phyloP scores from a whole-genome alignment of 2,329 filamentous ascomycete species.

The Akanthomyces lecanii region DNA sequence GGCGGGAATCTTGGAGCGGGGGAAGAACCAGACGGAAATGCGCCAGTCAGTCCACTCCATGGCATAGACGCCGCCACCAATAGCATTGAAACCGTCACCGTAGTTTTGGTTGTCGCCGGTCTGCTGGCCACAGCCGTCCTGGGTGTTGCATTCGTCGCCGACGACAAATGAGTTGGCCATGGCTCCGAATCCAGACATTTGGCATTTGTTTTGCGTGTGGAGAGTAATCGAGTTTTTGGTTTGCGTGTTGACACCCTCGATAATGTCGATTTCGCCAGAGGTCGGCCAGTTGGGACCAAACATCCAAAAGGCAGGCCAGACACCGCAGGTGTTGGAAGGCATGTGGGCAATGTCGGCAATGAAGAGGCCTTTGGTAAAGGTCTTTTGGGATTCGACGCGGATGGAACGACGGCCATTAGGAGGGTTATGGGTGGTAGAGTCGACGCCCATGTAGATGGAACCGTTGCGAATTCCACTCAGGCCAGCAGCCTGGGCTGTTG shows the following conservation, averaged over 20 bases:
- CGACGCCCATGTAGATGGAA: slow-evolving; percentile 65
- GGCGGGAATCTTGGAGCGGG: slow-evolving; percentile 57
- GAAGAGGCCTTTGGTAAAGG: slow-evolving; percentile 66
- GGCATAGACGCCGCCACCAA: slow-evolving; percentile 66
- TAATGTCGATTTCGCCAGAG: slow-evolving; percentile 73
- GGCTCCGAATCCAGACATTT: slow-evolving; percentile 46
- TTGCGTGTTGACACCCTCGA: slow-evolving; percentile 69
- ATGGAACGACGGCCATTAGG: slow-evolving; percentile 63
- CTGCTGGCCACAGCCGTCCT: slow-evolving; percentile 56
- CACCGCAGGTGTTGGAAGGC: slow-evolving; percentile 66
- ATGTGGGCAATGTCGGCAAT: slow-evolving; percentile 72
- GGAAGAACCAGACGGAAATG: slow-evolving; percentile 82
- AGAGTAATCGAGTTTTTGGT: slow-evolving; percentile 60
- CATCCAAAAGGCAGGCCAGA: slow-evolving; percentile 72
- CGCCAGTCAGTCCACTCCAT: slow-evolving; percentile 69
- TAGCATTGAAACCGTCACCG: slow-evolving; percentile 67
- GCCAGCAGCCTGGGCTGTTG: slow-evolving; percentile 52
- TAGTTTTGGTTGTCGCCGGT: slow-evolving; percentile 52
- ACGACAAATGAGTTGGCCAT: slow-evolving; percentile 43
- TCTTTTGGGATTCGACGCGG: slow-evolving; percentile 61
- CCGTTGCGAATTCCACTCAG: slow-evolving; percentile 55
- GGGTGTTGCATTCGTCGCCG: slow-evolving; percentile 53
- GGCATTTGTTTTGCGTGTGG: slow-evolving; percentile 60
- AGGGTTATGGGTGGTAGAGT: slow-evolving; percentile 53
- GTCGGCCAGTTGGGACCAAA: slow-evolving; percentile 67